Conservation (phyloP, 306 rosid species). For the Vigna trinervia region DNA sequence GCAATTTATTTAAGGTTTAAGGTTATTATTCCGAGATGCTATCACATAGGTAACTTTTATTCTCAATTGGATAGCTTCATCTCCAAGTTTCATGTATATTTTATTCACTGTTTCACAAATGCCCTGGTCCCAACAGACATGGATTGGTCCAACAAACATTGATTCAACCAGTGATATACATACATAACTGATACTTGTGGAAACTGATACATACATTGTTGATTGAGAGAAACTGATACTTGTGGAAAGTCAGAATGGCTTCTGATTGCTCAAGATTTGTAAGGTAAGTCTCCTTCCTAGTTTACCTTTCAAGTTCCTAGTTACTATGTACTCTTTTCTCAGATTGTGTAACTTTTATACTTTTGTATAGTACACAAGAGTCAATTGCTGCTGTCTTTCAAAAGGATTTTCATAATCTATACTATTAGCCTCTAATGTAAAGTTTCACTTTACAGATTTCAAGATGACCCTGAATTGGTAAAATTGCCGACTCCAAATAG, state of each 20-base stretch:
- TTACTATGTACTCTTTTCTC: background rate
- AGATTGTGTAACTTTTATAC: background rate
- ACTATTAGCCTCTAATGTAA: slow-evolving; percentile 24
- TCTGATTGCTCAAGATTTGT: slow-evolving; percentile 66
- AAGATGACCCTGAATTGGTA: slow-evolving; percentile 53
- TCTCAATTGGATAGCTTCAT: slow-evolving; percentile 46
- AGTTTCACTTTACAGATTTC: slow-evolving; percentile 47
- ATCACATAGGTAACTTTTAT: background rate
- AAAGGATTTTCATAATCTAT: background rate
- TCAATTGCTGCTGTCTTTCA: slow-evolving; percentile 9
- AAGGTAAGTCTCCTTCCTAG: slow-evolving; percentile 53
- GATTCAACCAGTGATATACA: background rate
- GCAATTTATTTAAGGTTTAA: background rate
- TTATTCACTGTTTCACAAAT: slow-evolving; percentile 50
- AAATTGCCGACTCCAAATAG: slow-evolving; percentile 20
- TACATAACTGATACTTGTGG: slow-evolving; percentile 21
- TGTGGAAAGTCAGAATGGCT: slow-evolving; percentile 58
- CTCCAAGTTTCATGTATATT: slow-evolving; percentile 39
- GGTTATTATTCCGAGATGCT: background rate
- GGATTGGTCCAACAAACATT: background rate
- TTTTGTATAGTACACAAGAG: background rate
- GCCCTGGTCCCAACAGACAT: slow-evolving; percentile 45
- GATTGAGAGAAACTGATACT: slow-evolving; percentile 41
- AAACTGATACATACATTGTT: slow-evolving; percentile 16
- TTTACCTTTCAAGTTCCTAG: slow-evolving; percentile 12